Evolutionary conservation across 1,139 yeast species (phyloP).

Genomic region (Kazachstania sp.): DNA sequence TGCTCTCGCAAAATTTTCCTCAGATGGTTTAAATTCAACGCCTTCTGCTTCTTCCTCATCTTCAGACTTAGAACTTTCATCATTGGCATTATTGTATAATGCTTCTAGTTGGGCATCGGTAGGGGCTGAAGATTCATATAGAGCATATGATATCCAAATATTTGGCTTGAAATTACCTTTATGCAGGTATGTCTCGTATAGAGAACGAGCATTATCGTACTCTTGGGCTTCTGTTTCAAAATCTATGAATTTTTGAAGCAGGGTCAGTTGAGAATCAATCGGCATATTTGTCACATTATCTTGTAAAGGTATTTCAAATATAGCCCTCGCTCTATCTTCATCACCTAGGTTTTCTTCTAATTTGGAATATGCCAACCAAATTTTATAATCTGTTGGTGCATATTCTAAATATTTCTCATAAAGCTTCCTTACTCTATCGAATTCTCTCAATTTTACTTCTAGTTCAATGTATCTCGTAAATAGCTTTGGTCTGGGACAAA

Average conservation of each 20-base stretch:
- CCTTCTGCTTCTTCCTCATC: no score
- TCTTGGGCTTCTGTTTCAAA: constrained; percentile 53
- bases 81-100: constrained; percentile 30
- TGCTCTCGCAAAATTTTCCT: constrained; percentile 43
- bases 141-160: constrained; percentile 61
- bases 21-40: constrained; percentile 42
- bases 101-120: constrained; percentile 40
- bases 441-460: constrained; percentile 50
- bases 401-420: constrained; percentile 61
- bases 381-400: constrained; percentile 36
- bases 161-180: constrained; percentile 33
- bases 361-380: constrained; percentile 55
- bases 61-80: constrained; percentile 15
- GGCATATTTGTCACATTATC: constrained; percentile 12
- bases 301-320: constrained; percentile 46
- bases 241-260: constrained; percentile 38
- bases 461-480: constrained; percentile 54
- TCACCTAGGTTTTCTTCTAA: constrained; percentile 70
- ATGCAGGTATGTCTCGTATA: constrained; percentile 41
- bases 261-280: constrained; percentile 5
- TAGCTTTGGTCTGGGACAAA: constrained; percentile 49
- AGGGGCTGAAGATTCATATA: constrained; percentile 65
- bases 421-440: constrained; percentile 67
- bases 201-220: constrained; percentile 47
- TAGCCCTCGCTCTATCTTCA: constrained; percentile 52